Evolutionary conservation across 257 asterid species (phyloP), one percentile per base, ranked within the genome.

Genomic region (Craterostigma plantagineum): DNA sequence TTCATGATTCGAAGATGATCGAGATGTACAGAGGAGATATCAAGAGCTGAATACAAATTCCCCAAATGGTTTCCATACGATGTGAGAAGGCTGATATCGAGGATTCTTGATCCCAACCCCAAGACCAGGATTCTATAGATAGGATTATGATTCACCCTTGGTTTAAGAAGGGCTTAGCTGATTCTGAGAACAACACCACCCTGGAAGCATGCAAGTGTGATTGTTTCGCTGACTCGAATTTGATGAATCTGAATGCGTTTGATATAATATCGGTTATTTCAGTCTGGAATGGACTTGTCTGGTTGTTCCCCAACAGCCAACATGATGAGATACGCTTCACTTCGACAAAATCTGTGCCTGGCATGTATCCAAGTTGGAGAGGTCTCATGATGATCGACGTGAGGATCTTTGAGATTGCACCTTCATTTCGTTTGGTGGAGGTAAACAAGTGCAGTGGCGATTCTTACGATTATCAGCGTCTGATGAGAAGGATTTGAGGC

Each of bases 281-380:
- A n/a, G 8, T 11, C 16, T 10, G 45, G 90, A 2, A 65, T 84
- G 7, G 92, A 84, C 60, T 53, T 84, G 56, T 84, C 92, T 18
- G 84, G 38, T 48, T 79, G 15, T 84, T 84, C 12, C 77, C 74
- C 63, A 60, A 55, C 41, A 49, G 47, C n/a, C 52, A 74, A 43
- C 79, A 72, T 65, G 90, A 74, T 11, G 92, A 74, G 42, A 57
- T 70, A 45, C 73, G 59, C 38, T 79, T 83, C 60, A 76, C 82
- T 11, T 73, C 93, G 0, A 49, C 51, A 11, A 50, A 48, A 49
- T 50, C 83, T 1, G 67, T 61, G 4, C n/a, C 62, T n/a, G 44
- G 55, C 3, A 79, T 56, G 40, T 68, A 40, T 51, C 74, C 8
- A 83, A 65, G 49, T 49, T 79, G 13, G 81, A 76, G 60, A 51